Base-by-base conservation (phyloP, 257 asterid species). In the Rubia yunnanensis region DNA sequence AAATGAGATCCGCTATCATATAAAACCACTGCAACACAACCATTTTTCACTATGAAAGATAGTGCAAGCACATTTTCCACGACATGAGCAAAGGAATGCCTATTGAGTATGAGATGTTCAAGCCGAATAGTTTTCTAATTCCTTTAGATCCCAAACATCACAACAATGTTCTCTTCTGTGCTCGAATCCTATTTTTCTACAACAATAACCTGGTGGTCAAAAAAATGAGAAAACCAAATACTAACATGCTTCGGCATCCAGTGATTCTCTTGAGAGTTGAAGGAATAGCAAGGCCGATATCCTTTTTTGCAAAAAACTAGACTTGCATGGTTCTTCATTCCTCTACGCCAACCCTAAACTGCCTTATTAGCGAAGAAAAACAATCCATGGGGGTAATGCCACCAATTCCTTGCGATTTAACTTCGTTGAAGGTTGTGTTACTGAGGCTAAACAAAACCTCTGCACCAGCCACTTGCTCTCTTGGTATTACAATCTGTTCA, bases 401-500 rank as follows among this genome's bases (percentile, higher is more conserved):
- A 34, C 70, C 82, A 14, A 32, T 5, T 18, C 76, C 24, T 53
- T 70, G 80, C 10, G 79, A 68, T 73, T 70, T 80, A 50, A 75
- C 82, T 28, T 82, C 81, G 22, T 71, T 62, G 50, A 59, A 62
- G 73, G 84, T 74, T 18, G 82, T 58, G 67, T 39, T 70, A 1
- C 84, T 73, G 54, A 86, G 71, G 5, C 74, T 83, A 7, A 82
- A 59, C 62, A 86, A 54, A 31, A 89, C 75, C 76, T 82, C 86
- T 56, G 90, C 94, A 71, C 84, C 94, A 2, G 82, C 84, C 9
- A 83, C 85, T 50, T 86, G 94, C 68, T 86, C 90, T 28, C 90
- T 76, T 3, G 88, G 90, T 75, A 65, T 80, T 14, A 49, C 65
- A 2, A 84, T 86, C 44, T 56, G 59, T 63, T 74, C 70, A 65